These are phyloP conservation scores for Persicaria tinctoria DNA, from an alignment of 148 eudicot genomes.

Conservation along the genomic window DNA sequence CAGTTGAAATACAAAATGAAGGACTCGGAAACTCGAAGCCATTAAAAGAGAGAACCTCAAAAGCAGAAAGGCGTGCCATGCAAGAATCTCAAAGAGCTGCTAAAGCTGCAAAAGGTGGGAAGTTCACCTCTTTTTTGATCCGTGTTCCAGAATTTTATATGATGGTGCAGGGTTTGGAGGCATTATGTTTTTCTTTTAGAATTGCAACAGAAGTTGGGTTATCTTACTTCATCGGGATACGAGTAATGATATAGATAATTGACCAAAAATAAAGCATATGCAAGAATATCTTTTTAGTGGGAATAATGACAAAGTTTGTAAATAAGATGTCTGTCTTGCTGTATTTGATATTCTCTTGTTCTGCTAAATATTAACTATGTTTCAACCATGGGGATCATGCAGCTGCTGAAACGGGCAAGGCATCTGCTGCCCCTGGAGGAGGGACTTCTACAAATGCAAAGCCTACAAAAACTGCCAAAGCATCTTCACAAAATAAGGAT, in stretches of 20 bases:
- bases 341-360: background rate
- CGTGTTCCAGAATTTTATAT: background rate
- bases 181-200: background rate
- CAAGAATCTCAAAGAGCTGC: constrained; percentile 98
- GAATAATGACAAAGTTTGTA: background rate
- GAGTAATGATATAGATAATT: background rate
- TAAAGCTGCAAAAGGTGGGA: constrained; percentile 76
- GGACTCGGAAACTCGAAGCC: constrained; percentile 38
- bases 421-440: constrained; percentile 37
- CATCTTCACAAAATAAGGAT: constrained; percentile 52
- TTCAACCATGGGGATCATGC: background rate
- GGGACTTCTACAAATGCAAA: constrained; percentile 36
- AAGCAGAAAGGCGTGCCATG: constrained; percentile 92
- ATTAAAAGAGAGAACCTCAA: constrained; percentile 72
- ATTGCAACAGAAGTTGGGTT: background rate
- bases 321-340: background rate
- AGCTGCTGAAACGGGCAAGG: constrained; percentile 48
- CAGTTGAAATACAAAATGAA: constrained; percentile 39
- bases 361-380: background rate
- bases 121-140: background rate
- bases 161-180: background rate
- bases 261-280: background rate
- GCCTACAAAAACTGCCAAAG: constrained; percentile 50
- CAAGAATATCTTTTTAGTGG: background rate
- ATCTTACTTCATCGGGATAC: background rate